These are phyloP conservation scores for Aspergillus awamori DNA, from an alignment of 2,329 filamentous ascomycete species.

Conservation along the genomic window DNA sequence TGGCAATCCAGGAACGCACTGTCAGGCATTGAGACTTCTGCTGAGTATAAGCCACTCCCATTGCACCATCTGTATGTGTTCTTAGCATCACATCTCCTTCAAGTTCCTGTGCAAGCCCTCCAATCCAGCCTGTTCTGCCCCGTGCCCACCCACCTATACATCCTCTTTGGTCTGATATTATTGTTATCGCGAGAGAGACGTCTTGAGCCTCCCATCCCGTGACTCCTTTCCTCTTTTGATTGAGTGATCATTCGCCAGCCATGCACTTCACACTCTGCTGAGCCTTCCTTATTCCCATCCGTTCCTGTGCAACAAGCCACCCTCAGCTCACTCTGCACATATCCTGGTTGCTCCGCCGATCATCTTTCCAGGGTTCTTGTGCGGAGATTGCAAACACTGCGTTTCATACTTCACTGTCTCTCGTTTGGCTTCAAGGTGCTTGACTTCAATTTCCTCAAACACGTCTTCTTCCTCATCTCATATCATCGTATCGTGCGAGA, in stretches of 20 bases:
- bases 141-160: constrained; percentile 7
- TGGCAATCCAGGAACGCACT: neutral
- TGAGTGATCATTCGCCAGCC: neutral
- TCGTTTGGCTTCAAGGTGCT: neutral
- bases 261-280: constrained; percentile 12
- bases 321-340: neutral
- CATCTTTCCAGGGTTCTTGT: neutral
- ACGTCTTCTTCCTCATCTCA: neutral
- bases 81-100: neutral
- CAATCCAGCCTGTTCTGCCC: constrained; percentile 1
- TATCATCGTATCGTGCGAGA: neutral
- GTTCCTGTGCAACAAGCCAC: constrained; percentile 6
- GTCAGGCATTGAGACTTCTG: neutral
- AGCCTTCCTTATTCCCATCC: constrained; percentile 4
- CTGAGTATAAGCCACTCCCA: neutral
- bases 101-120: neutral
- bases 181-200: neutral
- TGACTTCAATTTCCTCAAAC: too few species aligned
- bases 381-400: neutral
- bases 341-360: neutral
- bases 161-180: constrained; percentile 12
- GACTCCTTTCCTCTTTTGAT: neutral
- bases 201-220: neutral
- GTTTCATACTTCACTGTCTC: neutral
- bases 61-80: neutral